Conservation (phyloP, 768 basidiomycete genomes). For the Rhodotorula babjevae region DNA sequence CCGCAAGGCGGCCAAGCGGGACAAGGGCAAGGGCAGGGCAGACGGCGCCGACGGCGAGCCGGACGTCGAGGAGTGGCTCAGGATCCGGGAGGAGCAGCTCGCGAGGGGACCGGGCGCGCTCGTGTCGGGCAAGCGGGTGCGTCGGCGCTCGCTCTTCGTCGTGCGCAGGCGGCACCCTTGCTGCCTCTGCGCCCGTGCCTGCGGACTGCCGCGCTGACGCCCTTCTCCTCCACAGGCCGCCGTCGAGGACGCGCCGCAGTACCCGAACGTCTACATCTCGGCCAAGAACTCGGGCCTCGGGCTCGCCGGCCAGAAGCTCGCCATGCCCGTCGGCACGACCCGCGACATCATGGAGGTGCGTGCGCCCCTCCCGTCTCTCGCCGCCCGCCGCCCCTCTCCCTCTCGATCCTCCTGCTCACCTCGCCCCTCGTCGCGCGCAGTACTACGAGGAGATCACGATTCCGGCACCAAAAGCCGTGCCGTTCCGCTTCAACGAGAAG, state of each 20-base stretch:
- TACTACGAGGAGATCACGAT: constrained; percentile 83
- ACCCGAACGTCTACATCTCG: constrained; percentile 84
- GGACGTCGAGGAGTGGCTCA: constrained; percentile 27
- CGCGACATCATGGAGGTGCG: constrained; percentile 64
- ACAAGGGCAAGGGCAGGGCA: constrained; percentile 26
- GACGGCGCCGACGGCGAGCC: constrained; percentile 2
- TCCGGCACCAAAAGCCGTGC: constrained; percentile 74
- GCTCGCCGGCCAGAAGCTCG: constrained; percentile 68
- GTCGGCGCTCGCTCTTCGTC: background rate
- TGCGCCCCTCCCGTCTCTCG: background rate
- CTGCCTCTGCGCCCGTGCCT: no score
- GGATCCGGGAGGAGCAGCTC: constrained; percentile 24
- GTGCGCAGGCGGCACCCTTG: no score
- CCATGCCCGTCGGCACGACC: constrained; percentile 76
- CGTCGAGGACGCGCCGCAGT: constrained; percentile 50
- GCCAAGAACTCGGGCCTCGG: constrained; percentile 58
- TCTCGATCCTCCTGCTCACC: background rate
- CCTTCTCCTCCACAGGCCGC: constrained; percentile 29
- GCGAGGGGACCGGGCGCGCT: constrained; percentile 27
- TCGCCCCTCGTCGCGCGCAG: constrained; percentile 48
- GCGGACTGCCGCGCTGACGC: no score
- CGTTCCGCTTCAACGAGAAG: constrained; percentile 65
- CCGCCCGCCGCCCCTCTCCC: no score
- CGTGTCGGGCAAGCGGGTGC: constrained; percentile 20
- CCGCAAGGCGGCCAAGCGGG: constrained; percentile 20